Evolutionary conservation across 345 rosid genomes (phyloP).

Genomic region (Salix dunnii): DNA sequence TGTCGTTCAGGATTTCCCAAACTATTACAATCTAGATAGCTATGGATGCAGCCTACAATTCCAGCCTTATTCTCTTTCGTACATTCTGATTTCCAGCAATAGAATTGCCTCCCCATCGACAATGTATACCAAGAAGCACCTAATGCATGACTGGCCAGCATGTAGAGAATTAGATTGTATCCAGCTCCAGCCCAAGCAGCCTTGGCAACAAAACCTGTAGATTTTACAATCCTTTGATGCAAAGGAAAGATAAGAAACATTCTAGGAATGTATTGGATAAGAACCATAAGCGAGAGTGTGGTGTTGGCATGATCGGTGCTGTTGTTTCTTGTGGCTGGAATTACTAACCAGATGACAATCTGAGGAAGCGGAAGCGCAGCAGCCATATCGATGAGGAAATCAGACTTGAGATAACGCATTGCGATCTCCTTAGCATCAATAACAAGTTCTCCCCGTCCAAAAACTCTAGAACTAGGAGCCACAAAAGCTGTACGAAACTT

Average conservation of each 20-base stretch:
- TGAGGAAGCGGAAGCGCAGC: slow-evolving; percentile 79
- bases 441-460: slow-evolving; percentile 85
- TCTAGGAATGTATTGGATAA: slow-evolving; percentile 33
- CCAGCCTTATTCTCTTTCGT: slow-evolving; percentile 14
- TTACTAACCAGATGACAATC: slow-evolving; percentile 26
- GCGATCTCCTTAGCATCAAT: slow-evolving; percentile 76
- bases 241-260: slow-evolving; percentile 26
- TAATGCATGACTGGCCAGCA: slow-evolving; percentile 40
- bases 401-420: slow-evolving; percentile 54
- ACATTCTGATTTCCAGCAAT: slow-evolving; percentile 60
- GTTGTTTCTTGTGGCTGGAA: slow-evolving; percentile 17
- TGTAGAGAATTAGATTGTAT: slow-evolving; percentile 35
- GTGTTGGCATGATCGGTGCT: slow-evolving; percentile 13
- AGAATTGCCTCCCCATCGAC: slow-evolving; percentile 65
- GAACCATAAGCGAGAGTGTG: slow-evolving; percentile 17
- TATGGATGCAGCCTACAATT: slow-evolving; percentile 36
- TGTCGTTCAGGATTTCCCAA: slow-evolving; percentile 40
- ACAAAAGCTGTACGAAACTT: slow-evolving; percentile 84
- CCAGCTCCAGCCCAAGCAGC: slow-evolving; percentile 43
- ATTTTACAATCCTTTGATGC: slow-evolving; percentile 22
- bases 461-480: slow-evolving; percentile 66
- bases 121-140: slow-evolving; percentile 85
- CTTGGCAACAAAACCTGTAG: slow-evolving; percentile 29
- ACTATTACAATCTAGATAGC: slow-evolving; percentile 63
- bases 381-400: slow-evolving; percentile 71